These are phyloP conservation scores for Pseudogymnoascus sp. DNA, from an alignment of 2,329 filamentous ascomycete genomes.

Conservation along the genomic window DNA sequence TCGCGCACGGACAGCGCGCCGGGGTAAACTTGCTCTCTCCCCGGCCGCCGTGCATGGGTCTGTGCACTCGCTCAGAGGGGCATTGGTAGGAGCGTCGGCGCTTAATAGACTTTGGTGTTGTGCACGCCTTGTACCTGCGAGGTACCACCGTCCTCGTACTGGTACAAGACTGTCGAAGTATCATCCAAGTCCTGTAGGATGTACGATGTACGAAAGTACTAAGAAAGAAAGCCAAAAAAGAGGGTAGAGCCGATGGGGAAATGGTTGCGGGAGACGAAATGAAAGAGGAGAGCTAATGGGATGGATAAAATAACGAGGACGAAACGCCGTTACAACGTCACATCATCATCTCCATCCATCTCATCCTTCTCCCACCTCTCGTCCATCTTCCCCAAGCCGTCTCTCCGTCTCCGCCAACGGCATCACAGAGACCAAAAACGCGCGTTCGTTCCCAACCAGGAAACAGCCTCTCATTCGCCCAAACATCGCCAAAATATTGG, in stretches of 20 bases:
- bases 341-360: not conserved
- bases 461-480: not conserved
- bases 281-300: not conserved
- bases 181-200: not conserved
- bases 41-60: not conserved
- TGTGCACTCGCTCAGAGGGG: not conserved
- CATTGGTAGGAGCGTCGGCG: not conserved
- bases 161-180: not conserved
- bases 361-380: not conserved
- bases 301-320: slow-evolving; percentile 2
- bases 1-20: not conserved
- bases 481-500: not conserved
- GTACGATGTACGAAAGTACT: not conserved
- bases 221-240: not conserved
- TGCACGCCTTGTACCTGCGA: slow-evolving; percentile 1
- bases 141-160: not conserved
- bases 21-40: slow-evolving; percentile 3
- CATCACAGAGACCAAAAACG: not conserved
- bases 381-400: not conserved
- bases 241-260: not conserved
- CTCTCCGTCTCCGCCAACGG: not conserved
- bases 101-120: slow-evolving; percentile 2
- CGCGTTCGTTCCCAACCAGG: not conserved
- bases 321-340: not conserved
- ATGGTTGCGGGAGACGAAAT: not conserved